Evolutionary conservation across 306 rosid species (phyloP), one percentile per base, ranked within the genome.

Genomic region (Vigna radiata): DNA sequence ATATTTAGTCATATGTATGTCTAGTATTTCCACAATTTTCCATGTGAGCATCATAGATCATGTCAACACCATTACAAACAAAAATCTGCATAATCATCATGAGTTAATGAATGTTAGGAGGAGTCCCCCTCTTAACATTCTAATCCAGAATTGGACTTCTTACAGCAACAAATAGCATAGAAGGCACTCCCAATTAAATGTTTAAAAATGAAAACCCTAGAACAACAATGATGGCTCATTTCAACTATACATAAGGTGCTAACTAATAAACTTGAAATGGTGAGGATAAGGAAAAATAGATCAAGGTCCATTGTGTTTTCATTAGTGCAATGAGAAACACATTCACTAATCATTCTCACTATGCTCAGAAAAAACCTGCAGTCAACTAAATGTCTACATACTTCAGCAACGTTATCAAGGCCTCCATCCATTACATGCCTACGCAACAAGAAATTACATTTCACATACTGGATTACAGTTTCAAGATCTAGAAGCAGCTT

Each of bases 31-130:
- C 43, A 64, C 9, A 37, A 54, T 12, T 62, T 64, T 21, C 21
- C 25, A 10, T 11, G 7, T 52, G 2, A 62, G 6, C 48, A 69
- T 41, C 25, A 59, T 15, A 7, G 12, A 48, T 25, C 60, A 66
- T 21, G 41, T 44, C 58, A 74, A 74, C 36, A 80, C 37, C 71
- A 81, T 67, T 18, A 31, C 44, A 53, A 67, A 33, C 31, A 74
- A 19, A 17, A 76, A 41, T 55, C 7, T 68, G 27, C 41, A n/a
- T 23, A 43, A 36, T 58, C 43, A 65, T 19, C 21, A 17, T 47
- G 65, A 60, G 67, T 44, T 29, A 44, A 46, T 6, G 8, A 46
- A 73, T 17, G 29, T 25, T 41, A 37, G 33, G 2, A 4, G 64
- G 39, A 48, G 56, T 1, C 8, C 8, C n/a, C 74, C 43, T 43